Evolutionary conservation across 1,139 yeast species (phyloP).

Genomic region (Nakaseomyces delphensis): DNA sequence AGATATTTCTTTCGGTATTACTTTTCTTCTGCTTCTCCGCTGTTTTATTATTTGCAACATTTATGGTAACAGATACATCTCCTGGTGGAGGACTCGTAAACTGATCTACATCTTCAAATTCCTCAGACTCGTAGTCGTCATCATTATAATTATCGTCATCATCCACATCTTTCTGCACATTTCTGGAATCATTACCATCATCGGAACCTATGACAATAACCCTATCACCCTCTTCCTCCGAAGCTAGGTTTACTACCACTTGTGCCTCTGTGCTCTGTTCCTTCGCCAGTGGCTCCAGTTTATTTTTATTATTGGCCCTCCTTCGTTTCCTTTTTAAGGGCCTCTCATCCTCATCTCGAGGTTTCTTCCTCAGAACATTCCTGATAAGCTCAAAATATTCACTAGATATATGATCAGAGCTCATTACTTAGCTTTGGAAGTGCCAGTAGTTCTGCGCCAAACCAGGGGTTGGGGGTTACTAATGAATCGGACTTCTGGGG

Average conservation of each 20-base stretch:
- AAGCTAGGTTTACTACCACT: conserved; percentile 25
- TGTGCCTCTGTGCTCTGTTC: conserved; percentile 8
- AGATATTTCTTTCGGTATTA: conserved; percentile 25
- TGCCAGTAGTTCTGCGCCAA: no score
- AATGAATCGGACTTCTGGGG: no score
- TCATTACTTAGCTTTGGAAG: no score
- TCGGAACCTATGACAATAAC: conserved; percentile 12
- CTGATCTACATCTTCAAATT: conserved; percentile 35
- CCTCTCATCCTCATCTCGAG: conserved; percentile 10
- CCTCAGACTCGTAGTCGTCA: conserved; percentile 33
- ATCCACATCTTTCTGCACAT: conserved; percentile 8
- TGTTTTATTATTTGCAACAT: conserved; percentile 7
- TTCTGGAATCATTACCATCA: neutral
- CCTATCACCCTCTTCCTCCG: conserved; percentile 16
- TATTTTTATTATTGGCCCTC: conserved; percentile 8
- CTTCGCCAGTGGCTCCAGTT: conserved; percentile 1
- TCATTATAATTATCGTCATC: conserved; percentile 17
- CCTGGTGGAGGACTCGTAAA: conserved; percentile 13
- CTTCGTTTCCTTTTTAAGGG: conserved; percentile 19
- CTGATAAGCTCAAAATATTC: conserved; percentile 35
- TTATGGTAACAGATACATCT: conserved; percentile 24
- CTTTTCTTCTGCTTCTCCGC: conserved; percentile 22
- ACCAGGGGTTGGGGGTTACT: no score
- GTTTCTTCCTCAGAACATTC: conserved; percentile 26
- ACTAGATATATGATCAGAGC: conserved; percentile 25